phyloP scores from a whole-genome alignment of 805 yeast genomes.

The Schizosaccharomyces pombe region ASM294v3 CU329670.1:2903501-2904000 shows the following conservation, averaged over 20 bases:
- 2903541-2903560: slow-evolving; percentile 13
- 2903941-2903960: slow-evolving; percentile 48
- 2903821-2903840: slow-evolving; percentile 47
- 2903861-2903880: slow-evolving; percentile 81
- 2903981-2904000: slow-evolving; percentile 55
- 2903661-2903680: slow-evolving; percentile 41
- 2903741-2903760: slow-evolving; percentile 34
- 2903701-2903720: slow-evolving; percentile 69
- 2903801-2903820: slow-evolving; percentile 60
- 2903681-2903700: slow-evolving; percentile 40
- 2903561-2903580: slow-evolving; percentile 19
- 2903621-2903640: slow-evolving; percentile 28
- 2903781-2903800: slow-evolving; percentile 75
- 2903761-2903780: slow-evolving; percentile 31
- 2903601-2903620: slow-evolving; percentile 46
- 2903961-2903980: slow-evolving; percentile 38
- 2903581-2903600: slow-evolving; percentile 46
- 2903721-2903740: slow-evolving; percentile 74
- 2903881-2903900: slow-evolving; percentile 71
- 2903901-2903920: slow-evolving; percentile 42
- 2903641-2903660: slow-evolving; percentile 26
- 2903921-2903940: slow-evolving; percentile 44
- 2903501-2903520: slow-evolving; percentile 14
- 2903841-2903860: slow-evolving; percentile 44
- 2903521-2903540: slow-evolving; percentile 23